A percentile compares a stretch with the other conserved stretches of the same genome.
Evolutionary conservation across 176 grass and related monocot genomes (phyloP).

Genomic region (Ampelocalamus luodianensis): DNA sequence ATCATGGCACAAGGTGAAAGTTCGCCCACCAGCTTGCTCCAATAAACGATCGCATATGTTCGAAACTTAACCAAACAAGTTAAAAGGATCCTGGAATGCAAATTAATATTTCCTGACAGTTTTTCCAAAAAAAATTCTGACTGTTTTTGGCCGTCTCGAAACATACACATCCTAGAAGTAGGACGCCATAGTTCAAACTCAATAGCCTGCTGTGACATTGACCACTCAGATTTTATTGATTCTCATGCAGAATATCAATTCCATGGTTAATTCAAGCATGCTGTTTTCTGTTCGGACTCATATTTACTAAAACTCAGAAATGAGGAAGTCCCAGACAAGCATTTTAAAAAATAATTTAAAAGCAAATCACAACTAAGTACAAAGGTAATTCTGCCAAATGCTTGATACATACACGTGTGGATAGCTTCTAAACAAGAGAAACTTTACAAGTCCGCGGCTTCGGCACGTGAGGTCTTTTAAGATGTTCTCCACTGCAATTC

Average conservation of each 20-base stretch:
- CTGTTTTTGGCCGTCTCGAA: too few relatives aligned
- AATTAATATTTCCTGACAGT: too few relatives aligned
- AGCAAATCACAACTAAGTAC: not conserved
- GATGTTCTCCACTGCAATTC: slow-evolving; percentile 73
- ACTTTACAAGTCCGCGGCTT: slow-evolving; percentile 13
- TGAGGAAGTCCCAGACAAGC: not conserved
- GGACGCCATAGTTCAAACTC: too few relatives aligned
- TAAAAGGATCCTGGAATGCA: too few relatives aligned
- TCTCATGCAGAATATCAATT: not conserved
- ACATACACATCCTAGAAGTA: too few relatives aligned
- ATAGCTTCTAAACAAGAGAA: slow-evolving; percentile 21
- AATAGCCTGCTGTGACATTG: too few relatives aligned
- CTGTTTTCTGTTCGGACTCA: not conserved
- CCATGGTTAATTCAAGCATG: not conserved
- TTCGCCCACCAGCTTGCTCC: too few relatives aligned
- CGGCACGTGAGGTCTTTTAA: slow-evolving; percentile 11
- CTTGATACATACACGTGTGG: slow-evolving; percentile 29
- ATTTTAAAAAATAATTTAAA: not conserved
- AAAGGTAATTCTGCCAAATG: slow-evolving; percentile 17
- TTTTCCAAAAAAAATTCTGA: too few relatives aligned
- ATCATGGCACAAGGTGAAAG: too few relatives aligned
- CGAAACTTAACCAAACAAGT: too few relatives aligned
- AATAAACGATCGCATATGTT: too few relatives aligned
- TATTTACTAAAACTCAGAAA: slow-evolving; percentile 2
- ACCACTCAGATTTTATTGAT: not conserved